phyloP scores from a whole-genome alignment of 371 early-diverging fungal species.

The Coemansia sp. region DNA sequence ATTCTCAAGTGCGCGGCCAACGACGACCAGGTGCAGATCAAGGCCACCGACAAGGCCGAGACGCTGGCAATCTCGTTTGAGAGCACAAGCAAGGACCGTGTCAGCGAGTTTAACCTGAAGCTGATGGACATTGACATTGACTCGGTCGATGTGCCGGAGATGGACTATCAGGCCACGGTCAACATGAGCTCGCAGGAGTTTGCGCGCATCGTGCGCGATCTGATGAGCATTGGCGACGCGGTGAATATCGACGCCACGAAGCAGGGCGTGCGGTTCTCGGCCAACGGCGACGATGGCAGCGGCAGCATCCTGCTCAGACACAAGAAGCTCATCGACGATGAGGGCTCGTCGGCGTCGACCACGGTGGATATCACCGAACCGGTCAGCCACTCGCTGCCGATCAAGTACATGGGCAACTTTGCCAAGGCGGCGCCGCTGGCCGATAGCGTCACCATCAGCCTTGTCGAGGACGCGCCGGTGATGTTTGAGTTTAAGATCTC shows the following conservation, averaged over 20 bases:
- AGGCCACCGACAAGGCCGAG: constrained; percentile 88
- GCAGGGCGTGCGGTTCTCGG: constrained; percentile 89
- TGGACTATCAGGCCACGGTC: constrained; percentile 87
- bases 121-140: constrained; percentile 97
- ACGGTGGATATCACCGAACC: constrained; percentile 74
- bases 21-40: constrained; percentile 88
- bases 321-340: constrained; percentile 72
- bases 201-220: constrained; percentile 88
- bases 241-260: constrained; percentile 88
- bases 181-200: constrained; percentile 89
- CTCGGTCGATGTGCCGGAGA: constrained; percentile 94
- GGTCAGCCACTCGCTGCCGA: constrained; percentile 82
- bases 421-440: constrained; percentile 93
- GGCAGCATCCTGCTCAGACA: constrained; percentile 84
- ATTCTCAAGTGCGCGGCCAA: constrained; percentile 93
- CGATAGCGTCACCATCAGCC: constrained; percentile 71
- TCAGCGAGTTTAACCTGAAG: constrained; percentile 93
- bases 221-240: constrained; percentile 83
- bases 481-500: constrained; percentile 92
- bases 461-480: constrained; percentile 87
- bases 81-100: constrained; percentile 75
- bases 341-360: constrained; percentile 54
- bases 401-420: constrained; percentile 94
- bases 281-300: constrained; percentile 87
- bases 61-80: constrained; percentile 83